A percentile compares a stretch with the other conserved stretches of the same genome.
Conservation (phyloP, 148 eudicot species). For the Polygonum aviculare region DNA sequence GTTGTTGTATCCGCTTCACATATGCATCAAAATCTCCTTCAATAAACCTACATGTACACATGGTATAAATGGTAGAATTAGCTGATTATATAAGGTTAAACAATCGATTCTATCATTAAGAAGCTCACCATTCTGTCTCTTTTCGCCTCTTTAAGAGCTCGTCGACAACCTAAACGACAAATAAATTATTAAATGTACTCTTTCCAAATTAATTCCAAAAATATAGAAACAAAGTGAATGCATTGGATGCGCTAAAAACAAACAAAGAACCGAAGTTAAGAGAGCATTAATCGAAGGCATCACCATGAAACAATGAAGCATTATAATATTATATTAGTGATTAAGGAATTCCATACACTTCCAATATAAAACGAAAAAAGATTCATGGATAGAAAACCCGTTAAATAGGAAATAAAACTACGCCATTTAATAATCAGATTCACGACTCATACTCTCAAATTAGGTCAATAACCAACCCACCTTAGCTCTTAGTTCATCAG, state of each 20-base stretch:
- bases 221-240: background rate
- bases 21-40: constrained; percentile 74
- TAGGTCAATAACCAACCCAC: constrained; percentile 15
- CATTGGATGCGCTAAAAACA: background rate
- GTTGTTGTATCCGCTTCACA: constrained; percentile 48
- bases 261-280: background rate
- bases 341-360: background rate
- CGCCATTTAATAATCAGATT: background rate
- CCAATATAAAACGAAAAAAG: background rate
- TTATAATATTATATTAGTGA: background rate
- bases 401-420: background rate
- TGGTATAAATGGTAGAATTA: too few relatives aligned
- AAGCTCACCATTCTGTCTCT: constrained; percentile 52
- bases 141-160: constrained; percentile 76
- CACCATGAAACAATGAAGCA: too few relatives aligned
- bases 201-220: background rate
- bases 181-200: background rate
- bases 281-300: background rate
- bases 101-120: background rate
- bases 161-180: constrained; percentile 48
- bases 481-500: constrained; percentile 77
- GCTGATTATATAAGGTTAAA: too few relatives aligned
- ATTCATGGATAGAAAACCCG: background rate
- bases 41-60: constrained; percentile 40
- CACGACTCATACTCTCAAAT: background rate